Conservation (phyloP, 2,329 filamentous ascomycete species). For the Fusarium ambrosium region DNA sequence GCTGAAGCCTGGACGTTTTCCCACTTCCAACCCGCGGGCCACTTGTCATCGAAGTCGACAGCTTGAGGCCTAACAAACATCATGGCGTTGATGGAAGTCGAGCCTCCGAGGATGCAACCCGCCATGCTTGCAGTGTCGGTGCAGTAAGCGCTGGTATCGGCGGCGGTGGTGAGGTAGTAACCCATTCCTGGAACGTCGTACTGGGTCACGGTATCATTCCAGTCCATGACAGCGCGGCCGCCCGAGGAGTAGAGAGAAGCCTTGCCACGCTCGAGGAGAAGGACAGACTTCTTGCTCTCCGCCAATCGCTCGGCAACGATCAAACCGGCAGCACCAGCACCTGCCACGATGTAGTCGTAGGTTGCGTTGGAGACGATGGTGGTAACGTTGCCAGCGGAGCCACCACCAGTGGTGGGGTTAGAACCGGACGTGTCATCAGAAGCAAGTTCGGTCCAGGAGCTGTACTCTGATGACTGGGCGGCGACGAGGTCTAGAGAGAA, state of each 20-base stretch:
- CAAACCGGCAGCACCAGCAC: conserved; percentile 73
- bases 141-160: conserved; percentile 73
- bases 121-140: conserved; percentile 79
- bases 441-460: conserved; percentile 59
- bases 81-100: conserved; percentile 75
- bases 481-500: conserved; percentile 54
- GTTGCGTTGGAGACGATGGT: conserved; percentile 51
- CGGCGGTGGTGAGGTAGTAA: conserved; percentile 77
- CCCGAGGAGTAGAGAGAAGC: conserved; percentile 73
- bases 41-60: conserved; percentile 79
- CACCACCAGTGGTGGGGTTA: conserved; percentile 46
- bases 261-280: conserved; percentile 69
- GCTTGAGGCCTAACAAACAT: conserved; percentile 77
- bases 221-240: conserved; percentile 74
- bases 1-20: conserved; percentile 69
- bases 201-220: conserved; percentile 75
- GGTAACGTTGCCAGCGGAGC: conserved; percentile 44
- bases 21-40: conserved; percentile 77
- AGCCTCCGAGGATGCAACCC: conserved; percentile 78
- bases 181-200: conserved; percentile 80
- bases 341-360: conserved; percentile 75
- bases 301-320: conserved; percentile 69
- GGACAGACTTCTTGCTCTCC: conserved; percentile 73
- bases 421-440: conserved; percentile 54
- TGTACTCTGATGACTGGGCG: conserved; percentile 57